Conservation (phyloP, 768 basidiomycete genomes). For the Suillus clintonianus region DNA sequence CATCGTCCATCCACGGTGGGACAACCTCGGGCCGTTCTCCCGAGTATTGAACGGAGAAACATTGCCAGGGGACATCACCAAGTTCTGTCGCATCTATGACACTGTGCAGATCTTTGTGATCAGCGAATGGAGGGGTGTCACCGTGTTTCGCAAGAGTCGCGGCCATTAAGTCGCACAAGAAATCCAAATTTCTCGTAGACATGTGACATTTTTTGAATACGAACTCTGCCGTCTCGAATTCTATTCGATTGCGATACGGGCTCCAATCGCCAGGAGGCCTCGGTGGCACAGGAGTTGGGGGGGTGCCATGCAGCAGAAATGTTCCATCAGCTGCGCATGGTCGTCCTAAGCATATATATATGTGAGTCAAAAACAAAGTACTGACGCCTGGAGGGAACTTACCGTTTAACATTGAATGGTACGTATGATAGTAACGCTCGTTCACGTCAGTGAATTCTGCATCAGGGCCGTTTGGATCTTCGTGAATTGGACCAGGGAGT, state of each 20-base stretch:
- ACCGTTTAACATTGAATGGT: conserved; percentile 2
- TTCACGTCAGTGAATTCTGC: neutral
- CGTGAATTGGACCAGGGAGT: neutral
- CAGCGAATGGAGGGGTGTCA: too few species aligned
- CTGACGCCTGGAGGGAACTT: neutral
- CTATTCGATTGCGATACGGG: neutral
- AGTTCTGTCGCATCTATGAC: too few species aligned
- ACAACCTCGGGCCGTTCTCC: too few species aligned
- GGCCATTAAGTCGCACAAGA: too few species aligned
- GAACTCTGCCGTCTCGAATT: conserved; percentile 23
- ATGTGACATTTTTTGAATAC: conserved; percentile 20
- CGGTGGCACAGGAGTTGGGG: conserved; percentile 1
- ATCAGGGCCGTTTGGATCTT: neutral
- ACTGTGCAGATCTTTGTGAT: too few species aligned
- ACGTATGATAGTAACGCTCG: neutral
- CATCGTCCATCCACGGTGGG: too few species aligned
- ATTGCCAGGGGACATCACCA: too few species aligned
- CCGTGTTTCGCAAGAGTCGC: conserved; percentile 11
- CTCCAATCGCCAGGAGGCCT: conserved; percentile 9
- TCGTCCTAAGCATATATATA: neutral
- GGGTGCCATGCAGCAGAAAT: conserved; percentile 6
- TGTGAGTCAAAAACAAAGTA: conserved; percentile 1
- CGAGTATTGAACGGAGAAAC: too few species aligned
- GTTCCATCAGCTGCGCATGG: conserved; percentile 7
- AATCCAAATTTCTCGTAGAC: conserved; percentile 18